Percentiles rank a stretch among this genome's conserved stretches.
Conservation (phyloP, 768 basidiomycete species). For the Multifurca ochricompacta region DNA sequence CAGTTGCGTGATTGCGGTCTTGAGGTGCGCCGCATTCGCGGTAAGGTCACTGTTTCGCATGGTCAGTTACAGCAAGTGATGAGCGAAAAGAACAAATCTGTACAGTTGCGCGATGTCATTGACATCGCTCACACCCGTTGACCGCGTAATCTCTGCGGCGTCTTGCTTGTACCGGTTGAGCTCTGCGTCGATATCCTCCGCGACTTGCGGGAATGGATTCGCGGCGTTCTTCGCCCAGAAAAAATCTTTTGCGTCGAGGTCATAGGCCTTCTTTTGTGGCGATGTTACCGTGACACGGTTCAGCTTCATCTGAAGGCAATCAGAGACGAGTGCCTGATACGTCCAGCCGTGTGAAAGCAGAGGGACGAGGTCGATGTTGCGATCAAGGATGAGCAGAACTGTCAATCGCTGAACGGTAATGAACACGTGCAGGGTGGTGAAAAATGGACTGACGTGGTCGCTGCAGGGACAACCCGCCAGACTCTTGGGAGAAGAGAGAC, state of each 20-base stretch:
- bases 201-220: slow-evolving; percentile 96
- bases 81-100: slow-evolving; percentile 25
- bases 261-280: slow-evolving; percentile 78
- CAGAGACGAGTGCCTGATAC: slow-evolving; percentile 95
- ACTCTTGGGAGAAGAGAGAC: slow-evolving; percentile 71
- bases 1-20: slow-evolving; percentile 93
- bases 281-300: slow-evolving; percentile 85
- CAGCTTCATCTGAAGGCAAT: slow-evolving; percentile 94
- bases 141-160: slow-evolving; percentile 92
- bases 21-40: slow-evolving; percentile 88
- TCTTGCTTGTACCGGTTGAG: slow-evolving; percentile 91
- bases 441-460: slow-evolving; percentile 61
- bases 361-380: slow-evolving; percentile 90
- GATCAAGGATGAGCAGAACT: slow-evolving; percentile 92
- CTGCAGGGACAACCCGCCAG: slow-evolving; percentile 78
- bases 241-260: slow-evolving; percentile 96
- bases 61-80: background rate
- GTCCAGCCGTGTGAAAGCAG: slow-evolving; percentile 98
- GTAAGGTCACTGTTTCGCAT: slow-evolving; percentile 61
- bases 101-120: slow-evolving; percentile 93
- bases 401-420: slow-evolving; percentile 10
- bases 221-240: slow-evolving; percentile 98
- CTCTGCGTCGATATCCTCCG: slow-evolving; percentile 92
- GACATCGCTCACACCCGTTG: slow-evolving; percentile 92
- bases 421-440: background rate